Conservation (phyloP, 176 grass and related monocot genomes). For the Musa beccarii region DNA sequence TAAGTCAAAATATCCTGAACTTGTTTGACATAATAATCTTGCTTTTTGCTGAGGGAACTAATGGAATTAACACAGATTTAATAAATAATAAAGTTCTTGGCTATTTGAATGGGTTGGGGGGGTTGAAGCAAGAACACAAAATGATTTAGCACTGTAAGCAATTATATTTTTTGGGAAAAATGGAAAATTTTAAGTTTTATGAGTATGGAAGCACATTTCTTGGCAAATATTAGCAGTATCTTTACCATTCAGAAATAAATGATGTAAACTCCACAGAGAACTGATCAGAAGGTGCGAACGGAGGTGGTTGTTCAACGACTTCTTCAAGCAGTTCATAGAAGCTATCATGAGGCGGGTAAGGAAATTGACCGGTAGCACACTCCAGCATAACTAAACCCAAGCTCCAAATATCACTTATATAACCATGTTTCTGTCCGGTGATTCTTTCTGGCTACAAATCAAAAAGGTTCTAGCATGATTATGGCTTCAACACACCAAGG, state of each 20-base stretch:
- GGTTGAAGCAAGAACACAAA: too few relatives aligned
- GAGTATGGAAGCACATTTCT: background rate
- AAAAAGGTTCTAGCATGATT: background rate
- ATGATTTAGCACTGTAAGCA: too few relatives aligned
- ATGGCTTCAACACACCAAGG: background rate
- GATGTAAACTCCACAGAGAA: slow-evolving; percentile 76
- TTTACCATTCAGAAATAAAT: slow-evolving; percentile 83
- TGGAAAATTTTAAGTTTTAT: too few relatives aligned
- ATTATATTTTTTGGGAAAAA: too few relatives aligned
- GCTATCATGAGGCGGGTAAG: slow-evolving; percentile 66
- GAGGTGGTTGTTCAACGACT: slow-evolving; percentile 70
- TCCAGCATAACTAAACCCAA: slow-evolving; percentile 80
- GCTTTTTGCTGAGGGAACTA: too few relatives aligned
- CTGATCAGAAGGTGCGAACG: slow-evolving; percentile 60
- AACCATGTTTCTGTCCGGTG: slow-evolving; percentile 63
- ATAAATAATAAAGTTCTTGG: too few relatives aligned
- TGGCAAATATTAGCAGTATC: background rate
- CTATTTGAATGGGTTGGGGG: too few relatives aligned
- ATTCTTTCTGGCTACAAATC: slow-evolving; percentile 92
- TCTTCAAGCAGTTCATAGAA: slow-evolving; percentile 94
- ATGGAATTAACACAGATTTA: too few relatives aligned
- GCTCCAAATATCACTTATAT: slow-evolving; percentile 94
- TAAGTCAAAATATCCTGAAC: too few relatives aligned
- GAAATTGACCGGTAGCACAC: slow-evolving; percentile 86
- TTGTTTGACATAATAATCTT: too few relatives aligned